Conservation (phyloP, 805 yeast species). For the Schizosaccharomyces japonicus region DNA sequence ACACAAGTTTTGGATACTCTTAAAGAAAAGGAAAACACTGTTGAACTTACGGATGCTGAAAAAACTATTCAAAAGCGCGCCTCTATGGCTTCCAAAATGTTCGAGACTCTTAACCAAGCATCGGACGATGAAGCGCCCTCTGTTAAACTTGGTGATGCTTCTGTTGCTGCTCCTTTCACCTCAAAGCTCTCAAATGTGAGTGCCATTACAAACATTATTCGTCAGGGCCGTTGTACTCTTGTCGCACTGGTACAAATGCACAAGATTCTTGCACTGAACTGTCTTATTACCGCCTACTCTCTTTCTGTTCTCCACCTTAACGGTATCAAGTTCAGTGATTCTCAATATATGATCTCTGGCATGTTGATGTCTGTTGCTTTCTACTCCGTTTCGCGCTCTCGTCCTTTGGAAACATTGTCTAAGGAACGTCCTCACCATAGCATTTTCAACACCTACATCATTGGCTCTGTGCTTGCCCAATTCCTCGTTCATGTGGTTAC, state of each 20-base stretch:
- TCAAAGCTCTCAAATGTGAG: conserved; percentile 80
- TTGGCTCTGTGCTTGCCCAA: conserved; percentile 94
- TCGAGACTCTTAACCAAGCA: conserved; percentile 30
- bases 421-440: conserved; percentile 94
- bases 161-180: conserved; percentile 97
- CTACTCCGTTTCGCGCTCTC: conserved; percentile 82
- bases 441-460: conserved; percentile 78
- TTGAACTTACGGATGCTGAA: conserved; percentile 18
- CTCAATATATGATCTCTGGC: conserved; percentile 94
- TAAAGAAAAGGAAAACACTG: conserved; percentile 55
- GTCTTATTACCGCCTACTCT: conserved; percentile 90
- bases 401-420: conserved; percentile 66
- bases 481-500: conserved; percentile 78
- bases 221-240: conserved; percentile 95
- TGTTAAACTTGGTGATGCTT: conserved; percentile 89
- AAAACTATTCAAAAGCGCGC: conserved; percentile 18
- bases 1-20: conserved; percentile 48
- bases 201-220: conserved; percentile 75
- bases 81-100: conserved; percentile 37
- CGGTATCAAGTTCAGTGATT: conserved; percentile 95
- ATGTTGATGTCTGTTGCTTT: conserved; percentile 77
- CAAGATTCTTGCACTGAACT: conserved; percentile 86
- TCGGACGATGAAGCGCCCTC: conserved; percentile 72
- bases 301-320: conserved; percentile 82
- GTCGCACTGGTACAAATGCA: conserved; percentile 97